Evolutionary conservation across 495 filamentous ascomycete species (phyloP), one percentile per base, ranked within the genome.

Genomic region (Diplogelasinospora grovesii): DNA sequence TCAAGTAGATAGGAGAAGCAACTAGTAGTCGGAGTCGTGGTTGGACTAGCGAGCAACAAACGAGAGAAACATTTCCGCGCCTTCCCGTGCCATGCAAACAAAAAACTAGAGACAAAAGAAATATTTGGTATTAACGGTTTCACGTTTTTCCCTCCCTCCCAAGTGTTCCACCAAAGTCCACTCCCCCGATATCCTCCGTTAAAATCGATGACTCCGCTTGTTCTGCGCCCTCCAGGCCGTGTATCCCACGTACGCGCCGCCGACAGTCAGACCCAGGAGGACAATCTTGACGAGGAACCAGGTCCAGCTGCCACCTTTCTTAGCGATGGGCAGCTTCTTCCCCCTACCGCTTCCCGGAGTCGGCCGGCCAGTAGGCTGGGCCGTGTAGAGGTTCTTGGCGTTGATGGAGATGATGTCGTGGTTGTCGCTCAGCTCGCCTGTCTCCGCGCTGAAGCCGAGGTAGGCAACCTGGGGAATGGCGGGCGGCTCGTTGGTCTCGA

Each of bases 351-450:
- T 66, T 15, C 61, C 63, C 19, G 63, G 63, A 10, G 59, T 69
- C 33, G 64, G 52, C 46, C 59, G 57, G 38, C 54, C 60, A 36
- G 56, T 67, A 29, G 69, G 63, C 57, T 49, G 73, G 37, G 81
- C 64, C 41, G 73, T 74, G 64, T 99, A 96, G 20, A 97, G 72
- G 59, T 96, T 97, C 72, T 85, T 84, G 26, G 89, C 79, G 43
- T 82, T 69, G 60, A 99, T 76, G 39, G 75, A 82, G 61, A 97
- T 82, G 62, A 99, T 93, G 62, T 99, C 93, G 75, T 95, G 88
- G 73, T 96, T 95, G 64, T 99, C 93, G 60, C 77, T 86, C 50
- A 99, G 74, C 66, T 99, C 93, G 51, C 93, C 93, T 19, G 89
- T 96, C 70, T 97, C 89, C 28, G 89, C 89, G 41, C 78, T 86